phyloP scores from a whole-genome alignment of 139 green algal species.

The Diplosphaera chodatii region DNA sequence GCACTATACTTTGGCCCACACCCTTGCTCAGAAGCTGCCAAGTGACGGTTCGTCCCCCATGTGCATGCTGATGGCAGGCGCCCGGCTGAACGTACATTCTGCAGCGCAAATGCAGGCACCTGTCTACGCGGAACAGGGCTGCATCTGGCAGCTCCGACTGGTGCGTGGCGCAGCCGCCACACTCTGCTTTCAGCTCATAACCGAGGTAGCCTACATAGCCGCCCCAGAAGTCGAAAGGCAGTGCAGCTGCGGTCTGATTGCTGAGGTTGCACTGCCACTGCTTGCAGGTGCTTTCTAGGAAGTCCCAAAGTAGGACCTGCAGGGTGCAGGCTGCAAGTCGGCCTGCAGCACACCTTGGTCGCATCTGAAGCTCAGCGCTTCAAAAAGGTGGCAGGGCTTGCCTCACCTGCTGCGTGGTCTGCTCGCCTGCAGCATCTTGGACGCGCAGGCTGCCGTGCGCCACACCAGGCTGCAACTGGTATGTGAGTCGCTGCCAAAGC shows the following conservation, averaged over 20 bases:
- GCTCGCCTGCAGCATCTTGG: neutral
- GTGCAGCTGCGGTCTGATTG: constrained; percentile 10
- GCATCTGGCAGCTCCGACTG: constrained; percentile 69
- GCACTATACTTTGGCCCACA: too few relatives aligned
- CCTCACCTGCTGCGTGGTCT: neutral
- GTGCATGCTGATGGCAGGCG: too few relatives aligned
- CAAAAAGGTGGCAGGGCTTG: too few relatives aligned
- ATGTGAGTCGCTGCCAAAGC: constrained; percentile 73
- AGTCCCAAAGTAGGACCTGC: neutral
- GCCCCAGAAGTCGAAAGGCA: constrained; percentile 94
- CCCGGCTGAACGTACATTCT: too few relatives aligned
- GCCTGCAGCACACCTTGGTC: too few relatives aligned
- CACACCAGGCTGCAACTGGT: constrained; percentile 36
- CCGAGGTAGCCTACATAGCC: constrained; percentile 93
- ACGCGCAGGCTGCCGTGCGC: constrained; percentile 4
- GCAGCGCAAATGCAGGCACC: too few relatives aligned
- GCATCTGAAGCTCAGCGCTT: too few relatives aligned
- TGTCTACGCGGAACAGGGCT: constrained; percentile 81
- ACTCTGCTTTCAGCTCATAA: constrained; percentile 92
- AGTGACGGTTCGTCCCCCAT: too few relatives aligned
- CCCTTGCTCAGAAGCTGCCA: too few relatives aligned
- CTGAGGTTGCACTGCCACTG: neutral
- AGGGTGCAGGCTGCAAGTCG: too few relatives aligned
- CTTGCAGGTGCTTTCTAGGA: neutral
- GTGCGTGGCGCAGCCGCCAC: constrained; percentile 25